Evolutionary conservation across 108 stramenopile species (phyloP).

Genomic region (Discostella pseudostelligera): DNA sequence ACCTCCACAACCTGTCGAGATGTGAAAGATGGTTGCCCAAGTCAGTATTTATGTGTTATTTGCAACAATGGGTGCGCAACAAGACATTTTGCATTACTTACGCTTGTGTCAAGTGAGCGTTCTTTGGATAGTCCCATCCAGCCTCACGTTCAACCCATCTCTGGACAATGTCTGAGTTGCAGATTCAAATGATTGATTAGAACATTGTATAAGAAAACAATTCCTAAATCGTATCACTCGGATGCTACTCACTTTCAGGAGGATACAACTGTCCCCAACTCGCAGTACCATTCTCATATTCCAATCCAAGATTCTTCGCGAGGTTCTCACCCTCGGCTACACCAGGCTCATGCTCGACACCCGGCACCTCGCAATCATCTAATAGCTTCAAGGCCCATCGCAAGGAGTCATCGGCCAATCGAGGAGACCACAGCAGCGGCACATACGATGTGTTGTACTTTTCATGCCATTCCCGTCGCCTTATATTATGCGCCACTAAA

Average conservation of each 20-base stretch:
- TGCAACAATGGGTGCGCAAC: not conserved
- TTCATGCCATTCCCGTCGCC: slow-evolving; percentile 25
- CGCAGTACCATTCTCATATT: slow-evolving; percentile 3
- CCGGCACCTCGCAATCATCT: slow-evolving; percentile 21
- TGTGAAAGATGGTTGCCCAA: not conserved
- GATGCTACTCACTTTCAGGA: slow-evolving; percentile 13
- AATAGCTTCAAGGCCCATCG: slow-evolving; percentile 19
- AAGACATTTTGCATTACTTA: not conserved
- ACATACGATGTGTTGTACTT: slow-evolving; percentile 32
- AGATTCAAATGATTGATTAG: not conserved
- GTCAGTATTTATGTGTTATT: not conserved
- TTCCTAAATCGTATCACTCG: not conserved
- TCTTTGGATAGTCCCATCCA: slow-evolving; percentile 26
- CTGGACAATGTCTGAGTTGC: slow-evolving; percentile 9
- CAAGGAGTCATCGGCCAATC: slow-evolving; percentile 19
- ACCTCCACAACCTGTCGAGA: slow-evolving; percentile 20
- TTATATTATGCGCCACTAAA: slow-evolving; percentile 30
- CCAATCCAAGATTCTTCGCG: slow-evolving; percentile 25
- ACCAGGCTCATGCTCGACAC: slow-evolving; percentile 25
- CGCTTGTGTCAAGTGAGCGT: slow-evolving; percentile 37
- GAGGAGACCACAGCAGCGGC: slow-evolving; percentile 28
- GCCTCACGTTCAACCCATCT: slow-evolving; percentile 41
- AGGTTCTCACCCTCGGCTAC: slow-evolving; percentile 28
- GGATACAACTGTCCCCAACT: slow-evolving; percentile 32
- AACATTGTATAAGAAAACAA: not conserved